Evolutionary conservation across 2,329 filamentous ascomycete genomes (phyloP), one percentile per base, ranked within the genome.

Genomic region (Eurotiales sp.): DNA sequence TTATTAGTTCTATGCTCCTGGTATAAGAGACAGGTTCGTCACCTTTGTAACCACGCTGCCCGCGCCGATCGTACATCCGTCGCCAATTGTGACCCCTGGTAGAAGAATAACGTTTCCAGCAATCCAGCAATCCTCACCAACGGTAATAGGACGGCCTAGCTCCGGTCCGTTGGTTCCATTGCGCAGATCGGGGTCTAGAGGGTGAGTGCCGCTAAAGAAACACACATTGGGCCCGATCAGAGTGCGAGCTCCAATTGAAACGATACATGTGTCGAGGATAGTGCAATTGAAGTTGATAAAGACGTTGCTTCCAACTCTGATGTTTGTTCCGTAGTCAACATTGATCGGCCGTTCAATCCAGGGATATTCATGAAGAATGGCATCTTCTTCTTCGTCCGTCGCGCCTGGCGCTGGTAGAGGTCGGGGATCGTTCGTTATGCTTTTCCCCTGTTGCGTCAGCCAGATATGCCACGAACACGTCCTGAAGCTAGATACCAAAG

Each of bases 181-280:
- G 37, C 73, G 65, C 4, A 81, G 71, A 39, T 76, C 75, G 0
- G 71, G 72, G 56, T 81, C 77, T 11, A 32, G 29, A 32, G 29
- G 29, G 54, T 82, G 79, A 10, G 75, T 77, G 0, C 77, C 79
- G 0, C 74, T 73, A 52, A 77, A 77, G 30, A 82, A 78, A 48
- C 66, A 69, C 1, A 81, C 77, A 23, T 77, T 76, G 0, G 78
- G 77, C 0, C 78, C 79, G 39, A 80, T 68, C 64, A 80, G 76
- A 12, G 78, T 75, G 1, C 77, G 64, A 19, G 80, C 72, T 1
- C 79, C 79, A 19, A 82, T 79, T 1, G 72, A 72, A 1, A 82
- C 75, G 0, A 81, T 64, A 2, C 71, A 73, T 23, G 75, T 79
- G 56, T 82, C 79, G 8, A 82, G 64, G 23, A 81, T 75, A 0